Evolutionary conservation across 2,329 filamentous ascomycete genomes (phyloP).

Genomic region (Cytospora piceicola): DNA sequence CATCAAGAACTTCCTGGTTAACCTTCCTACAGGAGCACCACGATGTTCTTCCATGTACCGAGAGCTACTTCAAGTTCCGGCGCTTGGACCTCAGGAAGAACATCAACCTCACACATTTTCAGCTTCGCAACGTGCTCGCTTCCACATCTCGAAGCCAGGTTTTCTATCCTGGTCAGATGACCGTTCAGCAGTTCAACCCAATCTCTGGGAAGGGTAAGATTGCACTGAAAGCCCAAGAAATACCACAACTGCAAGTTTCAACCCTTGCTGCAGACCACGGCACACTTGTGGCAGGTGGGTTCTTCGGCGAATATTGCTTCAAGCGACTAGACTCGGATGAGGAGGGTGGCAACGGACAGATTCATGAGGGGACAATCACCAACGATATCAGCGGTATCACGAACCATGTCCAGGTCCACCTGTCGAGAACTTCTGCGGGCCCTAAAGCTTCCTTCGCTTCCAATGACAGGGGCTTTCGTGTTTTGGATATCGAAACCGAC

Average conservation of each 20-base stretch:
- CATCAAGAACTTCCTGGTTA: constrained; percentile 6
- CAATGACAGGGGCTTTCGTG: constrained; percentile 63
- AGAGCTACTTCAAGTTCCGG: constrained; percentile 62
- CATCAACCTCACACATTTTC: constrained; percentile 65
- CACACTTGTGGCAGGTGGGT: constrained; percentile 63
- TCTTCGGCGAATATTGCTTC: constrained; percentile 59
- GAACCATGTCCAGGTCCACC: constrained; percentile 65
- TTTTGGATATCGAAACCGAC: constrained; percentile 63
- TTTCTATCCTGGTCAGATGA: constrained; percentile 58
- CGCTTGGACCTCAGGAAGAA: constrained; percentile 59
- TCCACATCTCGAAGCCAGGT: constrained; percentile 58
- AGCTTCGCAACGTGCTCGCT: constrained; percentile 65
- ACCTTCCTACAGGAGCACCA: constrained; percentile 37
- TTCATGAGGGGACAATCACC: constrained; percentile 53
- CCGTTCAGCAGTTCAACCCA: constrained; percentile 58
- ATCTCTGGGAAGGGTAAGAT: constrained; percentile 49
- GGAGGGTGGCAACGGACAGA: constrained; percentile 39
- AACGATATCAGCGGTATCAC: constrained; percentile 59
- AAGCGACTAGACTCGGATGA: constrained; percentile 48
- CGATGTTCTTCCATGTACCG: constrained; percentile 42
- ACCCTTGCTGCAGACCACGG: constrained; percentile 57
- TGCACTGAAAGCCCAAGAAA: constrained; percentile 43
- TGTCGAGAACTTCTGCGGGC: constrained; percentile 53
- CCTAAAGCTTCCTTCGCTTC: constrained; percentile 65
- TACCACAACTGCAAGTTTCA: constrained; percentile 46